Conservation (phyloP, 2,329 filamentous ascomycete genomes). For the Neofusicoccum cordaticola region DNA sequence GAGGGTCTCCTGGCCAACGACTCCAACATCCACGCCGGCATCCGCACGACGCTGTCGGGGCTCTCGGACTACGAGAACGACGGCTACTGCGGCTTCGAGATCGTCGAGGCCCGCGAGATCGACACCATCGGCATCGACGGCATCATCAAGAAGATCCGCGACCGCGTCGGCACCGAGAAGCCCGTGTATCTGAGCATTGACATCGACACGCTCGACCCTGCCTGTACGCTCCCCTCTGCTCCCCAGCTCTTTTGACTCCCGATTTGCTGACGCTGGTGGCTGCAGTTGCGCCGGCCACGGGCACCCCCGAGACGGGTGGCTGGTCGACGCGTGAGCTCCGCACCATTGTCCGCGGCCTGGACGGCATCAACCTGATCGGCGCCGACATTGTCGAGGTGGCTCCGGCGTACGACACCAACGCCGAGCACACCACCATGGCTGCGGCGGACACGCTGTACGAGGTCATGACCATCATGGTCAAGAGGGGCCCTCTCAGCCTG, state of each 20-base stretch:
- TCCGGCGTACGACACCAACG: constrained; percentile 70
- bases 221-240: constrained; percentile 51
- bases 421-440: constrained; percentile 71
- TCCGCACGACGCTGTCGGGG: constrained; percentile 76
- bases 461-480: constrained; percentile 79
- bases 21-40: constrained; percentile 83
- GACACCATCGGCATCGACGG: constrained; percentile 68
- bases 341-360: constrained; percentile 67
- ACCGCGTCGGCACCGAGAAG: constrained; percentile 69
- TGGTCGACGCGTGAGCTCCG: constrained; percentile 72
- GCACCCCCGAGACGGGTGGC: constrained; percentile 72
- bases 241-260: background rate
- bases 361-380: constrained; percentile 66
- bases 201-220: constrained; percentile 84
- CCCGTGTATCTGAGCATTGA: constrained; percentile 82
- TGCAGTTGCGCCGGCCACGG: constrained; percentile 66
- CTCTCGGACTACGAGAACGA: constrained; percentile 82
- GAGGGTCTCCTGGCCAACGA: constrained; percentile 79
- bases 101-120: constrained; percentile 72
- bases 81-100: constrained; percentile 79
- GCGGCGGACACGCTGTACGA: constrained; percentile 72
- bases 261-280: background rate
- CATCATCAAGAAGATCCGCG: constrained; percentile 74
- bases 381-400: constrained; percentile 74
- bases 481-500: constrained; percentile 66